Conservation (phyloP, 1,284 basidiomycete species). For the Microbotryum violaceum region DNA sequence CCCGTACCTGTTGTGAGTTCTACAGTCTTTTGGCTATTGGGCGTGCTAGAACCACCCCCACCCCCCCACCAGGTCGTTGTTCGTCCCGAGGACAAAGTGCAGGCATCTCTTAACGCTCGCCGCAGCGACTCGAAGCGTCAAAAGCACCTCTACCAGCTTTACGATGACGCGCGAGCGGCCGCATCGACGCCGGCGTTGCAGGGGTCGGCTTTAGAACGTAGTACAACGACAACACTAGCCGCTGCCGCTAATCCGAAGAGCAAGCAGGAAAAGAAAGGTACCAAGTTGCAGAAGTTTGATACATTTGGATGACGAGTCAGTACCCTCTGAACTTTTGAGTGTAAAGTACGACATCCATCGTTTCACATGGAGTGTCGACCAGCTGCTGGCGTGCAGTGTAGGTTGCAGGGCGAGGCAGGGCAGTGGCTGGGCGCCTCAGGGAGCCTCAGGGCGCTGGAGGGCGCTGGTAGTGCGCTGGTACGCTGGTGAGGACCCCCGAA, state of each 20-base stretch:
- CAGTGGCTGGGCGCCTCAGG: too few relatives aligned
- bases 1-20: too few relatives aligned
- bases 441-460: too few relatives aligned
- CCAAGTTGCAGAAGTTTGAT: slow-evolving; percentile 20
- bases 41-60: background rate
- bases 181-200: background rate
- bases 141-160: slow-evolving; percentile 26
- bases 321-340: too few relatives aligned
- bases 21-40: background rate
- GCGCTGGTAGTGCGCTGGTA: too few relatives aligned
- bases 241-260: slow-evolving; percentile 1
- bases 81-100: slow-evolving; percentile 38
- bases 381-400: too few relatives aligned
- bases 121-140: slow-evolving; percentile 21
- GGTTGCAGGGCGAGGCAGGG: too few relatives aligned
- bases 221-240: slow-evolving; percentile 15
- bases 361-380: too few relatives aligned
- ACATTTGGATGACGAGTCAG: slow-evolving; percentile 9
- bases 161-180: slow-evolving; percentile 7
- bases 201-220: background rate
- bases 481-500: too few relatives aligned
- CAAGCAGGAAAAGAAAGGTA: slow-evolving; percentile 9
- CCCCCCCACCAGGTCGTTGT: slow-evolving; percentile 64
- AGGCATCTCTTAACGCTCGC: slow-evolving; percentile 23
- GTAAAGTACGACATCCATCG: too few relatives aligned